Base-by-base conservation (phyloP, 495 filamentous ascomycete genomes). In the Pyronema domesticum region DNA sequence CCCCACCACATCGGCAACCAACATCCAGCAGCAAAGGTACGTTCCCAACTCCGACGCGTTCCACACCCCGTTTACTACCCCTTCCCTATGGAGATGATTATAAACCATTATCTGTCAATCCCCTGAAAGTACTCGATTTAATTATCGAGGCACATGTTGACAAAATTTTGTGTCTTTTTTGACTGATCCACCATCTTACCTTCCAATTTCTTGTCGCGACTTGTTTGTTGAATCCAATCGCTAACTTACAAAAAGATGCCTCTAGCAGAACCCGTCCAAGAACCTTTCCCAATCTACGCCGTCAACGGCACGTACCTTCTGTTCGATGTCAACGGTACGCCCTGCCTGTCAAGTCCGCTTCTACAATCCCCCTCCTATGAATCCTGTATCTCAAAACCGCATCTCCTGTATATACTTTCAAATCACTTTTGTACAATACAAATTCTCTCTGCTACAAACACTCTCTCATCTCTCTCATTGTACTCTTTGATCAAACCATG, bases 221-320 rank as follows among this genome's bases (percentile, higher is more conserved):
- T n/a, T n/a, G 36, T 51, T 37, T 37, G 6, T 37, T 14, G 34
- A 17, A 37, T 51, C 5, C n/a, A 23, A 34, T 37, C 10, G 10
- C 18, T n/a, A 47, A 10, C 9, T 18, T 10, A 40, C 14, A 8
- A 15, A 18, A 9, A 42, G 51, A 40, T 43, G 51, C 34, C 37
- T 19, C 10, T 14, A 11, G 15, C 14, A 35, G 23, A 19, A 11
- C 34, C 51, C 36, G 50, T 57, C 14, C 14, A 34, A 35, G 63
- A 65, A 57, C 81, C 82, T 7, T 74, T 95, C 57, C 83, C 87
- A 53, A 91, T 98, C 65, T 93, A 82, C 60, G 76, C 77, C 68
- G 77, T 94, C 55, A 78, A 80, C 18, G 78, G 80, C 62, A 82
- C 82, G 65, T 95, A 93, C 70, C 76, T 94, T 55, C 74, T 96